A percentile compares a stretch with the other conserved stretches of the same genome.
phyloP scores from a whole-genome alignment of 257 asterid genomes.

The Fraxinus anomala region DNA sequence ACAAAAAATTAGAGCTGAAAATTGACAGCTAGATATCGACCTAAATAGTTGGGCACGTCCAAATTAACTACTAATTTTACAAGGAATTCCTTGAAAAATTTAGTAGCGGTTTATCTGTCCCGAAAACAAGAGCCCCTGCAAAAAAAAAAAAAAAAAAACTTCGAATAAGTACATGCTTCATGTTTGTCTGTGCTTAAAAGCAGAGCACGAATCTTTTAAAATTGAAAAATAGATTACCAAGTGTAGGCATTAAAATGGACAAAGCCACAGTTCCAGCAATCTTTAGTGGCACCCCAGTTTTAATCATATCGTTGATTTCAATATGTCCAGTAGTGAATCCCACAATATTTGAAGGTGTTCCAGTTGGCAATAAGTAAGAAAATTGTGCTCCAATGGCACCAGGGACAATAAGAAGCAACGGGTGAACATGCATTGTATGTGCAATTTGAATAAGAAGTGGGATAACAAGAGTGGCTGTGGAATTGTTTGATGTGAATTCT shows the following conservation, averaged over 20 bases:
- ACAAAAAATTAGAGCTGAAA: not conserved
- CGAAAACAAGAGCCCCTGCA: constrained; percentile 69
- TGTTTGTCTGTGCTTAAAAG: not conserved
- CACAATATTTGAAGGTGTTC: constrained; percentile 82
- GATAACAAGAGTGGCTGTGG: constrained; percentile 70
- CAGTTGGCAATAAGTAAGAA: constrained; percentile 69
- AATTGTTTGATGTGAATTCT: constrained; percentile 82
- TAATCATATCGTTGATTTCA: constrained; percentile 67
- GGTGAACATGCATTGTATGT: constrained; percentile 56
- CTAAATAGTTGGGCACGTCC: not conserved
- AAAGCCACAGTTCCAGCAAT: constrained; percentile 52
- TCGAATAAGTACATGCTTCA: not conserved
- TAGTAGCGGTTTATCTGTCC: constrained; percentile 46
- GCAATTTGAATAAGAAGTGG: constrained; percentile 77
- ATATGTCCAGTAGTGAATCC: constrained; percentile 86
- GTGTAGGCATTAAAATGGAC: constrained; percentile 81
- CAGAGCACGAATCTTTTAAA: not conserved
- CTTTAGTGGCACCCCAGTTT: constrained; percentile 62
- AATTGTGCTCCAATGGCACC: constrained; percentile 81
- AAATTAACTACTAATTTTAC: constrained; percentile 12
- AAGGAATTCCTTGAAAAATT: constrained; percentile 30
- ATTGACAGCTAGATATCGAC: not conserved
- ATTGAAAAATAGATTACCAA: constrained; percentile 46
- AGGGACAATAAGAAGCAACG: constrained; percentile 70
- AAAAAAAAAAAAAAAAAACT: constrained; percentile 23